A percentile compares a stretch with the other conserved stretches of the same genome.
These are phyloP conservation scores for Eleusine indica DNA, from an alignment of 176 grass and related monocot genomes.

Conservation along the genomic window DNA sequence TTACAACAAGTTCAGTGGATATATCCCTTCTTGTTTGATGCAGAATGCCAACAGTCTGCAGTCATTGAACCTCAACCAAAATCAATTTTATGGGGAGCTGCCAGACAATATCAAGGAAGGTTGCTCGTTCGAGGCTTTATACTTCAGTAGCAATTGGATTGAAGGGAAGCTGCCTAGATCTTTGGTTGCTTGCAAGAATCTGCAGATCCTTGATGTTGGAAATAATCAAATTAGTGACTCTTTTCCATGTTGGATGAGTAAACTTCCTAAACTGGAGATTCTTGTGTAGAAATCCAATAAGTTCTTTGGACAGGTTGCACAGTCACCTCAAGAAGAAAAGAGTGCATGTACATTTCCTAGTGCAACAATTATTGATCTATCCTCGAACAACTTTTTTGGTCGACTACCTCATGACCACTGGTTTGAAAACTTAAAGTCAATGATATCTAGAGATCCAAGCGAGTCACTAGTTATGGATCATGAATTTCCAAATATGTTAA, in stretches of 20 bases:
- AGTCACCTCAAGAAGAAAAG: not conserved
- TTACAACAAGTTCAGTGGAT: no score
- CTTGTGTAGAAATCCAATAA: conserved; percentile 9
- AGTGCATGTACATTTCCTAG: not conserved
- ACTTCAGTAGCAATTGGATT: conserved; percentile 13
- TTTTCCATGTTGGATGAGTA: conserved; percentile 34
- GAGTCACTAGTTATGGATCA: conserved; percentile 35
- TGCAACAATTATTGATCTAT: conserved; percentile 9
- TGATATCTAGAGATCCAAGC: conserved; percentile 2
- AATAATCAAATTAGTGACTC: conserved; percentile 21
- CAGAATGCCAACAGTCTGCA: no score
- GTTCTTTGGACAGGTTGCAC: not conserved
- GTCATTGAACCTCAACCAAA: no score
- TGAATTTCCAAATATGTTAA: not conserved
- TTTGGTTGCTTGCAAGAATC: not conserved
- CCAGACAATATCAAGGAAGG: not conserved
- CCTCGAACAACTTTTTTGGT: conserved; percentile 30
- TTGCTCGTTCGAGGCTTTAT: not conserved
- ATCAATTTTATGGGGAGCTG: no score
- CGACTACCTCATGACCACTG: conserved; percentile 29
- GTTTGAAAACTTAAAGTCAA: conserved; percentile 21
- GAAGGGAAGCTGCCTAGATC: conserved; percentile 11
- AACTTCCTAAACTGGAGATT: conserved; percentile 18
- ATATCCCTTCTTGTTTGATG: no score
- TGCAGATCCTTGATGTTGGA: conserved; percentile 20